Conservation (phyloP, 2,329 filamentous ascomycete species). For the Pleurostoma richardsiae region DNA sequence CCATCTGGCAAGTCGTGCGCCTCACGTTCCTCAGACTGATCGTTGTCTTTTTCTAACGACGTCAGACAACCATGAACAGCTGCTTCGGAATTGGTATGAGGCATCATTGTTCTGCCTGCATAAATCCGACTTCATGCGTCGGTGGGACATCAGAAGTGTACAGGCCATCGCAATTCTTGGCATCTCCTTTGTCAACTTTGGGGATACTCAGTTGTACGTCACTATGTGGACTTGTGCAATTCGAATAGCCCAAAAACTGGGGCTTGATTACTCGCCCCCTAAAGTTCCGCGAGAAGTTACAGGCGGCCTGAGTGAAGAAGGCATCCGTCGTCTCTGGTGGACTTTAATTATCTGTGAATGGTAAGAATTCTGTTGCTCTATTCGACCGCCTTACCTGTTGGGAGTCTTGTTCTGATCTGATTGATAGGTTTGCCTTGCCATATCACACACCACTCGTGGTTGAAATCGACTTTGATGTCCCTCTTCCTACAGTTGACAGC, state of each 20-base stretch:
- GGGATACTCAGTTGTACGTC: slow-evolving; percentile 5
- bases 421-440: background rate
- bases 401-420: too few species aligned
- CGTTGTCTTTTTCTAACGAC: background rate
- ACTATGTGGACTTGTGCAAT: slow-evolving; percentile 11
- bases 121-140: slow-evolving; percentile 9
- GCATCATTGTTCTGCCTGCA: slow-evolving; percentile 10
- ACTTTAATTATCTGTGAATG: slow-evolving; percentile 9
- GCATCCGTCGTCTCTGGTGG: slow-evolving; percentile 6
- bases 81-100: slow-evolving; percentile 9
- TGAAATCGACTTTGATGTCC: background rate
- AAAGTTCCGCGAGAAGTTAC: background rate
- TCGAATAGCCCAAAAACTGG: slow-evolving; percentile 8
- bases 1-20: background rate
- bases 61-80: background rate
- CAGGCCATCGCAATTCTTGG: slow-evolving; percentile 12
- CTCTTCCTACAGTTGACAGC: background rate
- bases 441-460: background rate
- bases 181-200: slow-evolving; percentile 11
- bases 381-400: too few species aligned
- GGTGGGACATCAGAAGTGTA: slow-evolving; percentile 4
- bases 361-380: slow-evolving; percentile 1
- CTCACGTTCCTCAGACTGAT: background rate
- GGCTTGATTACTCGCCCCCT: slow-evolving; percentile 1
- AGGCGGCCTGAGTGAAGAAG: slow-evolving; percentile 1